Evolutionary conservation across 306 rosid genomes (phyloP), one percentile per base, ranked within the genome.

Genomic region (Cicer chorassanicum): DNA sequence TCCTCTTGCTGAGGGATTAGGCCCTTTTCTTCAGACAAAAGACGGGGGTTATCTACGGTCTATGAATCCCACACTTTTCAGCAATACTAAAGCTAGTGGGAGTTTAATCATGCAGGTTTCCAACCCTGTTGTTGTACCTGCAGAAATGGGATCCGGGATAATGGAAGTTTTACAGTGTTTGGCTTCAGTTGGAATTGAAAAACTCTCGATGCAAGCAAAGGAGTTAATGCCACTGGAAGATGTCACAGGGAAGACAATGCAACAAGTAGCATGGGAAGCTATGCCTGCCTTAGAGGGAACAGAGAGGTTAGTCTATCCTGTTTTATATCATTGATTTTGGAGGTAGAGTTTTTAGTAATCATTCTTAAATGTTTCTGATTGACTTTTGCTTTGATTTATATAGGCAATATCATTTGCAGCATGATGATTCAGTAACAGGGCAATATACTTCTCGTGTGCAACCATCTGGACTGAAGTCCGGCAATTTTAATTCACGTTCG

Each of bases 151-250:
- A 71, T 94, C 97, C 38, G 96, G 96, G 61, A 75, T 89, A 69
- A 87, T 81, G 88, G 96, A 92, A 53, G 80, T 92, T 68, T 65
- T 92, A 87, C 96, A 90, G 88, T 71, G 89, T 68, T 87, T 94
- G 88, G 99, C 97, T 19, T 88, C 97, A 3, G 90, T 86, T 55
- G 99, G 99, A 76, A 92, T 94, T 54, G 97, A 94, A 80, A 94
- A 92, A 83, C 99, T 94, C 81, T 94, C 99, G 40, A 90, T 92
- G 95, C 99, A 94, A 83, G 97, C 99, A 65, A 88, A 83, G 70
- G 92, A 89, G 90, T 86, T 92, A 48, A 92, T 94, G 99, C 97
- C 99, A 15, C 80, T 94, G 83, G 99, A 94, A 83, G 97, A 92
- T 69, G 79, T 94, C 73, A 94, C 99, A 11, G 98, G 97, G 71